Conservation (phyloP, 331 rosid species). For the Erythrophleum ivorense region DNA sequence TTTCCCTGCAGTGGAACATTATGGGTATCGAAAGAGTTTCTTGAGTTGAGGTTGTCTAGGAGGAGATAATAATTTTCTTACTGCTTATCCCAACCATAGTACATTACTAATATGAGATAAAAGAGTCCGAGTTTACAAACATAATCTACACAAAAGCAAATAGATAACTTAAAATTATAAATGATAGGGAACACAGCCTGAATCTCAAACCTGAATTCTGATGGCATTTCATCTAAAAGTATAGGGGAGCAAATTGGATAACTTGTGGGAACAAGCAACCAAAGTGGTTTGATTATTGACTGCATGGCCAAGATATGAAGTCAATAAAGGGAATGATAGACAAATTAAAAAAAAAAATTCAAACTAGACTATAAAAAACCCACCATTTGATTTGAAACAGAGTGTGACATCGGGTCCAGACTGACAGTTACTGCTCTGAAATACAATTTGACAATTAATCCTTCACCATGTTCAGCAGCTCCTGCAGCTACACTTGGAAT, state of each 20-base stretch:
- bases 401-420: constrained; percentile 16
- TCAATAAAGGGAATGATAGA: constrained; percentile 18
- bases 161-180: background rate
- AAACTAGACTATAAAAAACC: constrained; percentile 11
- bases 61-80: background rate
- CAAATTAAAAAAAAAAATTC: background rate
- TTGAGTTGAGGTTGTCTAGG: background rate
- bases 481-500: constrained; percentile 24
- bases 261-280: constrained; percentile 48
- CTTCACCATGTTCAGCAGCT: constrained; percentile 36
- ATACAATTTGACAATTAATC: constrained; percentile 36
- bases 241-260: constrained; percentile 47
- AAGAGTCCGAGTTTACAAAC: background rate
- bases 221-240: constrained; percentile 39
- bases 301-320: constrained; percentile 36
- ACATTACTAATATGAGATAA: background rate
- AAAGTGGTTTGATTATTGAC: constrained; percentile 45
- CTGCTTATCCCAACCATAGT: background rate
- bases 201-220: constrained; percentile 42
- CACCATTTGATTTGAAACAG: constrained; percentile 40
- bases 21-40: background rate
- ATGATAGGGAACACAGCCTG: background rate
- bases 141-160: background rate
- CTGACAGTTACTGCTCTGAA: constrained; percentile 41
- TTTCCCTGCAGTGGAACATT: background rate